Conservation (phyloP, 805 yeast species). For the Metschnikowia anglica region DNA sequence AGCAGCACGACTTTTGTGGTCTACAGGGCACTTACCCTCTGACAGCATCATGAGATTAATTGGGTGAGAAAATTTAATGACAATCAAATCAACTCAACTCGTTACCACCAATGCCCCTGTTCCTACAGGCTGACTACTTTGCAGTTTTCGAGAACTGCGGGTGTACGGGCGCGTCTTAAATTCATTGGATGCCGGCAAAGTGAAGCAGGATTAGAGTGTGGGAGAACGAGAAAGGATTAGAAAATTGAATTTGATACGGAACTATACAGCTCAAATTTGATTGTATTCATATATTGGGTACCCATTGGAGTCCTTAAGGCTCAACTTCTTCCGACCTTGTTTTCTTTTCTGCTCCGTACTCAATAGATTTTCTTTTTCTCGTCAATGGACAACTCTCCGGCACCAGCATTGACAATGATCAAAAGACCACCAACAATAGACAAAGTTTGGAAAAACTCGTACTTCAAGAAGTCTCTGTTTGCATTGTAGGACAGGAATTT, state of each 20-base stretch:
- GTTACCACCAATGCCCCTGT: background rate
- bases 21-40: slow-evolving; percentile 21
- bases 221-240: background rate
- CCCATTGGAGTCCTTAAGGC: background rate
- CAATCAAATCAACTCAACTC: too few species aligned
- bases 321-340: background rate
- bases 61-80: background rate
- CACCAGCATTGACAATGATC: slow-evolving; percentile 91
- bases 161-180: too few species aligned
- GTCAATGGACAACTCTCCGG: slow-evolving; percentile 90
- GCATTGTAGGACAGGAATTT: slow-evolving; percentile 64
- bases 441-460: slow-evolving; percentile 91
- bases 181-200: too few species aligned
- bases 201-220: too few species aligned
- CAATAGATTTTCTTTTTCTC: slow-evolving; percentile 92
- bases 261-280: background rate
- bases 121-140: background rate
- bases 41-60: slow-evolving; percentile 1
- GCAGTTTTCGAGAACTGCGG: too few species aligned
- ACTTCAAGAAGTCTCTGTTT: slow-evolving; percentile 82
- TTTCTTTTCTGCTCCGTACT: background rate
- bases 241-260: background rate
- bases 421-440: slow-evolving; percentile 93
- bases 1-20: slow-evolving; percentile 17
- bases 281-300: background rate